Percentiles rank a stretch among this genome's conserved stretches.
These are phyloP conservation scores for Mrakiaceae sp. DNA, from an alignment of 1,284 basidiomycete species.

Conservation along the genomic window DNA sequence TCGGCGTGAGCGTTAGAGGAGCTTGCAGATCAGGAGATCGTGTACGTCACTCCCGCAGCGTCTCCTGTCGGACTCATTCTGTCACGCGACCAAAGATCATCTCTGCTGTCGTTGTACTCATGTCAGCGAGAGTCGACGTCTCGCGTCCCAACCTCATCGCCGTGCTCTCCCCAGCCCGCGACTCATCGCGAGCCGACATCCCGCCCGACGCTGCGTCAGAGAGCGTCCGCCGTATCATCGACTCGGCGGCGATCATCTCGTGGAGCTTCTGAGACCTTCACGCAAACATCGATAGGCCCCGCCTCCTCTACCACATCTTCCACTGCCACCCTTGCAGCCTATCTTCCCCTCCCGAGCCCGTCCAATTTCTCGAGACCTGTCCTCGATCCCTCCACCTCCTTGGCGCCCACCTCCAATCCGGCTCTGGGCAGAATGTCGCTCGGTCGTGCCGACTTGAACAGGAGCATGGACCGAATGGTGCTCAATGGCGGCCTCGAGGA, in stretches of 20 bases:
- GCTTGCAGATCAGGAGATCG: no score
- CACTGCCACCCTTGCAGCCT: not conserved
- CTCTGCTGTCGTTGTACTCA: no score
- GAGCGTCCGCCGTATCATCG: not conserved
- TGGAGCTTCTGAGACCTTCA: not conserved
- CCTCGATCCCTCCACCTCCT: constrained; percentile 4
- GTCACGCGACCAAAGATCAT: no score
- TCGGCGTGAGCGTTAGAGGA: not conserved
- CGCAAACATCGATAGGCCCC: not conserved
- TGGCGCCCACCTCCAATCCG: not conserved
- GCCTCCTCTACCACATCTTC: not conserved
- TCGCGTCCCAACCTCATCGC: no score
- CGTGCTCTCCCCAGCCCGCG: no score
- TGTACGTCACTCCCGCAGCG: not conserved
- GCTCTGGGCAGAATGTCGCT: constrained; percentile 3
- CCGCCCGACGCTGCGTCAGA: not conserved
- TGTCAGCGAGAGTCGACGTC: no score
- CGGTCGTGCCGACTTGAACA: constrained; percentile 45
- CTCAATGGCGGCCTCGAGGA: constrained; percentile 36
- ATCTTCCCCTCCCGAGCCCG: not conserved
- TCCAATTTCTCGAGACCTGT: constrained; percentile 40
- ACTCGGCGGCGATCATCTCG: not conserved
- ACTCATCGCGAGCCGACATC: not conserved
- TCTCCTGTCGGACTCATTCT: not conserved
- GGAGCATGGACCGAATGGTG: constrained; percentile 53